phyloP scores from a whole-genome alignment of 1,139 yeast species.

The Yarrowia galli region DNA sequence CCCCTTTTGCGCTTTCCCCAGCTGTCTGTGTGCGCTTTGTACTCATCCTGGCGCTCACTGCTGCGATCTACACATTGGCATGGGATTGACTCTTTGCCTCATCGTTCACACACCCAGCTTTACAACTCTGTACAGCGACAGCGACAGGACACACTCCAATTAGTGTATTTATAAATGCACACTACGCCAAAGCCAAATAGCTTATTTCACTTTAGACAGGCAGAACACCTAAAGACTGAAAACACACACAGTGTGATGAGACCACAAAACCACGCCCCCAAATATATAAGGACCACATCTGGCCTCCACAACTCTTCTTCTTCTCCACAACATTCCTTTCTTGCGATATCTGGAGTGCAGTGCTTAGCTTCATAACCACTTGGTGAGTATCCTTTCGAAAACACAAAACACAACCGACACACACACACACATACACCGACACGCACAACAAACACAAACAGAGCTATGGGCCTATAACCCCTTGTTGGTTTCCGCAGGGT shows the following conservation, averaged over 20 bases:
- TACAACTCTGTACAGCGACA: not conserved
- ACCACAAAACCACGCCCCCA: conserved; percentile 12
- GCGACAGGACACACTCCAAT: not conserved
- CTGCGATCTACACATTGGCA: too few species aligned
- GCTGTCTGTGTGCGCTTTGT: too few species aligned
- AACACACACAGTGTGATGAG: conserved; percentile 19
- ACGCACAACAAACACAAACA: conserved; percentile 4
- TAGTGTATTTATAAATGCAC: conserved; percentile 5
- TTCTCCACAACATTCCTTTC: conserved; percentile 17
- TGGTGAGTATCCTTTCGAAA: conserved; percentile 23
- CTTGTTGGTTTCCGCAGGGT: conserved; percentile 34
- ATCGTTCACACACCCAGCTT: conserved; percentile 2
- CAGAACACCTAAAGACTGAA: conserved; percentile 22
- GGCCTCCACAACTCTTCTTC: conserved; percentile 5
- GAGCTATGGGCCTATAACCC: conserved; percentile 28
- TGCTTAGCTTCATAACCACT: conserved; percentile 24
- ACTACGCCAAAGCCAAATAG: not conserved
- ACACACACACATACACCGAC: too few species aligned
- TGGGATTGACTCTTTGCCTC: not conserved
- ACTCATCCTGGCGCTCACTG: too few species aligned
- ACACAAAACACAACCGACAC: conserved; percentile 10
- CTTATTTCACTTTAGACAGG: conserved; percentile 1
- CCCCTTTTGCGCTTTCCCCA: not conserved
- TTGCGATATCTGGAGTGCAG: conserved; percentile 23
- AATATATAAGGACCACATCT: not conserved